These are phyloP conservation scores for Exidia glandulosa DNA, from an alignment of 768 basidiomycete species.

Conservation along the genomic window DNA sequence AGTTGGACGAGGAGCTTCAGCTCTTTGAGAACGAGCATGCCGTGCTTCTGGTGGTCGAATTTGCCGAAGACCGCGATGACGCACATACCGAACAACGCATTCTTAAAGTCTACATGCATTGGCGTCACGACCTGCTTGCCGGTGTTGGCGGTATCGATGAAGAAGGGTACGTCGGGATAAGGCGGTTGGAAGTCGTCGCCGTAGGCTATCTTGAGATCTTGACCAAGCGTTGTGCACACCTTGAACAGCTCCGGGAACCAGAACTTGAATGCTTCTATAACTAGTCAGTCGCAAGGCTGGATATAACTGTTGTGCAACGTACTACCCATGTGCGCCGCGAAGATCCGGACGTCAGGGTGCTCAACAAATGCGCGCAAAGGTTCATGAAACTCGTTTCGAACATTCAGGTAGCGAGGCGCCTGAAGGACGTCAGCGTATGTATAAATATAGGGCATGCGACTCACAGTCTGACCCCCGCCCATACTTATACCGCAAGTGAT, in stretches of 20 bases:
- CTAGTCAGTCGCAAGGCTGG: not conserved
- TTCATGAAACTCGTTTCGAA: not conserved
- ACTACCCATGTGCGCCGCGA: not conserved
- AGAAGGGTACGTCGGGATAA: not conserved
- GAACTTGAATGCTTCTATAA: not conserved
- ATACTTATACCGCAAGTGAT: not conserved
- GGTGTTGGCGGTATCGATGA: not conserved
- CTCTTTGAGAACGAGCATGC: not conserved
- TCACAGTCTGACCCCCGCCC: not conserved
- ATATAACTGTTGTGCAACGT: not conserved
- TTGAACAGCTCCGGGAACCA: not conserved
- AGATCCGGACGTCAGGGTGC: not conserved
- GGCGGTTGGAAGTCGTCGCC: not conserved
- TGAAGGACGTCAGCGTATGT: no score
- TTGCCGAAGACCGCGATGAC: not conserved
- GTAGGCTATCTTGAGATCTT: not conserved
- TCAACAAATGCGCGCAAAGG: not conserved
- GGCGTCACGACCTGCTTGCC: not conserved
- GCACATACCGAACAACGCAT: not conserved
- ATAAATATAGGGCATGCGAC: not conserved
- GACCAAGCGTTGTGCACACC: not conserved
- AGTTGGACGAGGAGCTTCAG: not conserved
- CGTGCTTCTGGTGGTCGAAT: not conserved
- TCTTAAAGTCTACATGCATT: not conserved
- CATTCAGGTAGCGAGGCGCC: not conserved